These are phyloP conservation scores for Juglanconis juglandina DNA, from an alignment of 2,329 filamentous ascomycete species.

Conservation along the genomic window DNA sequence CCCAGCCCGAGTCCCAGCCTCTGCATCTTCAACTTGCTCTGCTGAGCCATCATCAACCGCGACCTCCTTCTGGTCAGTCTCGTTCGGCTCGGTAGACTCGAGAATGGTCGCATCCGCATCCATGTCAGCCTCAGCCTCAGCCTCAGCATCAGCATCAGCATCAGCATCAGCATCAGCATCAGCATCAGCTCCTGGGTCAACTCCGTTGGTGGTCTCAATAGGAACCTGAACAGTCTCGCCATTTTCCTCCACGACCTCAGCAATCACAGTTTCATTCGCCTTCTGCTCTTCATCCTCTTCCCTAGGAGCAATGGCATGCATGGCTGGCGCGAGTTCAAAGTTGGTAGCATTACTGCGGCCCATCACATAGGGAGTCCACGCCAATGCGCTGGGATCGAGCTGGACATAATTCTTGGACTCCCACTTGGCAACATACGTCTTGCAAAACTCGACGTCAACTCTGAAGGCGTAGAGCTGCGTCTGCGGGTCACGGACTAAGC, in stretches of 20 bases:
- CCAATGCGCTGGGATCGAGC: constrained; percentile 73
- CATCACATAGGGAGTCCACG: constrained; percentile 98
- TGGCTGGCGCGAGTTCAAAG: constrained; percentile 74
- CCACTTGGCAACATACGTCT: constrained; percentile 84
- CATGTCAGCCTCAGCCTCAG: not conserved
- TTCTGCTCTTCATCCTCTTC: constrained; percentile 64
- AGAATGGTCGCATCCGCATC: constrained; percentile 28
- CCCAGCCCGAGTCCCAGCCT: not conserved
- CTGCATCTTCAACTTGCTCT: not conserved
- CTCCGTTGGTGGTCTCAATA: constrained; percentile 20
- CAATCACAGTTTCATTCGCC: constrained; percentile 28
- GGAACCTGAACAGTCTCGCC: constrained; percentile 29
- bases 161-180: constrained; percentile 11
- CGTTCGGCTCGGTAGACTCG: constrained; percentile 38
- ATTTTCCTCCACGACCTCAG: constrained; percentile 28
- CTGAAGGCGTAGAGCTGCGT: constrained; percentile 88
- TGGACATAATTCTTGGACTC: constrained; percentile 84
- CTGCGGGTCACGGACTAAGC: constrained; percentile 82
- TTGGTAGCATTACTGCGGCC: constrained; percentile 77
- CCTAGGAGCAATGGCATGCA: constrained; percentile 83
- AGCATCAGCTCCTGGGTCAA: constrained; percentile 29
- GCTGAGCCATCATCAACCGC: constrained; percentile 13
- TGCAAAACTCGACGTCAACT: constrained; percentile 80
- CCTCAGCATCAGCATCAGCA: constrained; percentile 1
- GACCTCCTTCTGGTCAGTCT: constrained; percentile 21